phyloP scores from a whole-genome alignment of 306 rosid genomes.

The Erythrophleum fordii region DNA sequence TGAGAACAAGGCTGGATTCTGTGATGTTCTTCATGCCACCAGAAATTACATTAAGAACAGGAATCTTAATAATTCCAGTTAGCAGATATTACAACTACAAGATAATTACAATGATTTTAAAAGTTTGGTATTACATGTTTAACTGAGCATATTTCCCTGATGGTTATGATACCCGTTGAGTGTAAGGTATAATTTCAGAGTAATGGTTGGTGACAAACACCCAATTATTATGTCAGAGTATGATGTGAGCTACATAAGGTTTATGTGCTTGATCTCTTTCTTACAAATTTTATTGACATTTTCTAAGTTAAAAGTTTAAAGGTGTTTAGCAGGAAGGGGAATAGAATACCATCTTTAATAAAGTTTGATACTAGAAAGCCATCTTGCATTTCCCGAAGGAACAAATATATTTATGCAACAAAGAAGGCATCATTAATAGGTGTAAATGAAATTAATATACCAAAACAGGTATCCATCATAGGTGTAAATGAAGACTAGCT shows the following conservation, averaged over 20 bases:
- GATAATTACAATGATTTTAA: too few relatives aligned
- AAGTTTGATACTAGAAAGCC: background rate
- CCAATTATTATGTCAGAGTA: background rate
- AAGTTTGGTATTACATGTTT: too few relatives aligned
- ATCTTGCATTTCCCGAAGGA: background rate
- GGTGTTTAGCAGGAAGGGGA: background rate
- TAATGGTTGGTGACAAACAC: background rate
- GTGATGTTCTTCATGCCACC: too few relatives aligned
- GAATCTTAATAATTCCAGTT: too few relatives aligned
- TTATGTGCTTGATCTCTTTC: background rate
- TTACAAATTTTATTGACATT: background rate
- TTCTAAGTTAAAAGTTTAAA: too few relatives aligned
- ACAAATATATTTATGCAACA: background rate
- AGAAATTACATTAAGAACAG: too few relatives aligned
- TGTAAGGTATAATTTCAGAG: background rate
- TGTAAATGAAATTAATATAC: background rate
- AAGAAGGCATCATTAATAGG: too few relatives aligned
- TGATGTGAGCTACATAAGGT: background rate
- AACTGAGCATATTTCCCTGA: too few relatives aligned
- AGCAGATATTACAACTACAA: too few relatives aligned
- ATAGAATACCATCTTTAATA: background rate
- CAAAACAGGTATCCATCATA: background rate
- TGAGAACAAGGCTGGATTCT: too few relatives aligned
- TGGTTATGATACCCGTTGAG: background rate
- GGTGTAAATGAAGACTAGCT: background rate